phyloP scores from a whole-genome alignment of 2,329 filamentous ascomycete species.

The Cladosporium cucumerinum region DNA sequence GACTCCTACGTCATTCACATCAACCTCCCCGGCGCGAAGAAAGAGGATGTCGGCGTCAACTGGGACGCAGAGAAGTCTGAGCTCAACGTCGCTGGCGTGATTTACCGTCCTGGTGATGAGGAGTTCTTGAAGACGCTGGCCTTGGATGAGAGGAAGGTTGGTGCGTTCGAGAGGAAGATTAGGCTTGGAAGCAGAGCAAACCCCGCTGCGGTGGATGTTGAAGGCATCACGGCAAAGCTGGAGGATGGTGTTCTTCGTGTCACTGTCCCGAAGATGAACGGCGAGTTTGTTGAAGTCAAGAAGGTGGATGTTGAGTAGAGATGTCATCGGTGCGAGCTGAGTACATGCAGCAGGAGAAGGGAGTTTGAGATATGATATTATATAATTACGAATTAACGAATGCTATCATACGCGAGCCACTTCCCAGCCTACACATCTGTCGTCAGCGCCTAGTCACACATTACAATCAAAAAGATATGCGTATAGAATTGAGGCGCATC shows the following conservation, averaged over 20 bases:
- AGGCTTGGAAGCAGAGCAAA: conserved; percentile 54
- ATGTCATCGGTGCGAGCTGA: not conserved
- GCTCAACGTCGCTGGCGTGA: conserved; percentile 67
- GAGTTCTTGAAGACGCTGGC: conserved; percentile 65
- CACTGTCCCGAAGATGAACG: conserved; percentile 71
- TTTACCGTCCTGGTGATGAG: conserved; percentile 67
- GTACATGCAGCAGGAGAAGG: not conserved
- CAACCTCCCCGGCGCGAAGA: conserved; percentile 73
- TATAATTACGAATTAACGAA: not conserved
- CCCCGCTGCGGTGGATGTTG: conserved; percentile 62
- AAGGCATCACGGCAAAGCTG: conserved; percentile 69
- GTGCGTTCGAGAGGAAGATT: conserved; percentile 70
- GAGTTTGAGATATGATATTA: not conserved
- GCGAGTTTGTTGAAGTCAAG: conserved; percentile 56
- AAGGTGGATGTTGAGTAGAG: conserved; percentile 51
- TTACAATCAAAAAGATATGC: too few relatives aligned
- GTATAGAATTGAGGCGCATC: too few relatives aligned
- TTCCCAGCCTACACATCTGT: not conserved
- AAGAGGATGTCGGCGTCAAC: conserved; percentile 72
- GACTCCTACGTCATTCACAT: conserved; percentile 65
- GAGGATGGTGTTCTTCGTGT: conserved; percentile 74
- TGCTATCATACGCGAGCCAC: not conserved
- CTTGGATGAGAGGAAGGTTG: conserved; percentile 66
- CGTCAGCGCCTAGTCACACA: not conserved
- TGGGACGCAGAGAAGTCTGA: conserved; percentile 68